Evolutionary conservation across 2,329 filamentous ascomycete species (phyloP), one percentile per base, ranked within the genome.

Genomic region (Raffaelea ambrosiae): DNA sequence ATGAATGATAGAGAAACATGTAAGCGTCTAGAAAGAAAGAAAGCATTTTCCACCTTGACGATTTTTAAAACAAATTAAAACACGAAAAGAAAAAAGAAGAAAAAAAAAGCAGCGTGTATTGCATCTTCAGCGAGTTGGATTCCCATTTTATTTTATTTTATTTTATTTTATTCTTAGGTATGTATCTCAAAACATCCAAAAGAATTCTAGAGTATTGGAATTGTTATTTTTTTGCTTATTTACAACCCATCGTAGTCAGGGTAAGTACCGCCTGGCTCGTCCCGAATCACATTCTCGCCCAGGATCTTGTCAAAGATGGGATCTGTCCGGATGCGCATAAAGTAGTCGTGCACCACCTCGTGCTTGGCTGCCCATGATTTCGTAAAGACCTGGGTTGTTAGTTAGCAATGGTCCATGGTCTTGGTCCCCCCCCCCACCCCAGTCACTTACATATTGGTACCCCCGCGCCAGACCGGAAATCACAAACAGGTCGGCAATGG

Each of bases 401-500:
- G 38, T 40, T 5, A 20, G n/a, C 9, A 19, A 40, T 5, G 21
- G 7, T 5, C 10, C 19, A 40, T 5, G 5, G n/a, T 3, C n/a
- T 20, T 4, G 5, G n/a, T 10, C 7, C 10, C 10, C 19, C 5
- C n/a, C 16, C 10, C 40, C 16, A 36, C 5, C 14, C 33, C n/a
- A 18, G n/a, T n/a, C n/a, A n/a, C n/a, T n/a, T n/a, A 44, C 43
- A 21, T 22, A 44, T 26, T 44, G 43, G 20, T 44, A 44, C 8
- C 43, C 43, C 7, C 43, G 29, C 10, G 43, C 31, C 10, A 44
- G 29, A 21, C 31, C 43, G 3, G 29, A 22, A 3, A 44, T 14
- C 14, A 57, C 51, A 45, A 57, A 57, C 20, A 66, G 40, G 46
- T 69, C 66, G 29, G 66, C 66, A 40, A 68, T 47, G 5, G 66